Evolutionary conservation across 2,329 filamentous ascomycete genomes (phyloP).

Genomic region (Ophiostoma sp.): DNA sequence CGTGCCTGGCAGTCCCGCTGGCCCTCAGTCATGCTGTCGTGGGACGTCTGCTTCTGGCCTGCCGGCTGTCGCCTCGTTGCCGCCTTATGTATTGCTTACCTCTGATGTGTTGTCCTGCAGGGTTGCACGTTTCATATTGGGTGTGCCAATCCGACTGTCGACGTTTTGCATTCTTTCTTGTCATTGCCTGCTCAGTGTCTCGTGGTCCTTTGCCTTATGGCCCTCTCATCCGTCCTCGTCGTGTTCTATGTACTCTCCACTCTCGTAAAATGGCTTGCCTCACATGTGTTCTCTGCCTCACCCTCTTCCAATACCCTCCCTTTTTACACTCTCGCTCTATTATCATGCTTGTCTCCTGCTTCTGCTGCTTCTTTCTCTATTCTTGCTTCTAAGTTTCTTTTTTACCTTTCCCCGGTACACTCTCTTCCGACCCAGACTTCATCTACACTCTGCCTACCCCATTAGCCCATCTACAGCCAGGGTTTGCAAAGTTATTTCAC

Average conservation of each 20-base stretch:
- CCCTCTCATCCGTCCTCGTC: constrained; percentile 20
- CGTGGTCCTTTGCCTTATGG: constrained; percentile 35
- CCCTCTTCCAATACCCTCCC: not conserved
- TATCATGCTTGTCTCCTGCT: not conserved
- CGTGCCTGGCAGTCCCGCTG: too few relatives aligned
- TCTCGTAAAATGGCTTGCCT: not conserved
- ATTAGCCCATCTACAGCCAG: not conserved
- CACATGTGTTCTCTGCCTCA: not conserved
- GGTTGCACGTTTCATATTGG: constrained; percentile 43
- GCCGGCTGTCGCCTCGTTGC: constrained; percentile 34
- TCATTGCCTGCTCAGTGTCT: constrained; percentile 19
- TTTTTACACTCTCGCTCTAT: not conserved
- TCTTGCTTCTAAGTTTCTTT: not conserved
- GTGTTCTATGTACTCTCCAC: not conserved
- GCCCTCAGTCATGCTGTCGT: too few relatives aligned
- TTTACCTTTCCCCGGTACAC: not conserved
- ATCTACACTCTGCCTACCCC: not conserved
- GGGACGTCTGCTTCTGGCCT: not conserved
- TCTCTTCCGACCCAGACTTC: not conserved
- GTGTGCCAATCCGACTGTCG: constrained; percentile 35
- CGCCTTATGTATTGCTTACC: constrained; percentile 13
- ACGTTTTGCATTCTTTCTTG: constrained; percentile 35
- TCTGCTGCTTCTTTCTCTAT: not conserved
- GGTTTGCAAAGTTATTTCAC: constrained; percentile 5
- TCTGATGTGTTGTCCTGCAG: constrained; percentile 36